These are phyloP conservation scores for Clavispora fructus DNA, from an alignment of 805 yeast species.

Conservation along the genomic window DNA sequence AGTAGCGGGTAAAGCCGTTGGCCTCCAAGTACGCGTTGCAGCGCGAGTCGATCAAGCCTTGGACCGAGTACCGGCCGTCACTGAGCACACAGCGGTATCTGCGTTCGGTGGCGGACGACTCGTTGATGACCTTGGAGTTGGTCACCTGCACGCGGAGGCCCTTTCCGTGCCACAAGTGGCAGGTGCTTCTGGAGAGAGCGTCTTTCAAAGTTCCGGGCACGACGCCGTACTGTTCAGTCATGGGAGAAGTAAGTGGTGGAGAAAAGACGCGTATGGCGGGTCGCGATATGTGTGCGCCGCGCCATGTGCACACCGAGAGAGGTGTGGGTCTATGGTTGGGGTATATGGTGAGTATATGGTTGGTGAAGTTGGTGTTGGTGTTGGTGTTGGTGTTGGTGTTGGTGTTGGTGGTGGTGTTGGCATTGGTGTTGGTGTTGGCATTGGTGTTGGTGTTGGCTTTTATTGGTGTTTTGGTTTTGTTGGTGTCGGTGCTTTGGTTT, in stretches of 20 bases:
- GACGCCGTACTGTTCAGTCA: constrained; percentile 18
- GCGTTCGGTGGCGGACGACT: constrained; percentile 15
- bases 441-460: no score
- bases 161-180: constrained; percentile 20
- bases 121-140: constrained; percentile 28
- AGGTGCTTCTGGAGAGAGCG: constrained; percentile 17
- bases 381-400: no score
- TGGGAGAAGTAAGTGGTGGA: neutral
- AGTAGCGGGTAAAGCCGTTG: constrained; percentile 42
- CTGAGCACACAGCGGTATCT: constrained; percentile 32
- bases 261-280: neutral
- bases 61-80: constrained; percentile 35
- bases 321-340: no score
- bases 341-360: no score
- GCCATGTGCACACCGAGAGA: neutral
- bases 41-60: constrained; percentile 37
- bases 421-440: no score
- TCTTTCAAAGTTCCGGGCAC: constrained; percentile 22
- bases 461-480: no score
- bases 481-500: no score
- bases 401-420: no score
- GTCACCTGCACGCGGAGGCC: constrained; percentile 31
- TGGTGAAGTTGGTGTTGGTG: no score
- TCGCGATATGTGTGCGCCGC: neutral
- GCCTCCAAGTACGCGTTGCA: constrained; percentile 36